These are phyloP conservation scores for Daphne laureola DNA, from an alignment of 441 rosid genomes.

Conservation along the genomic window DNA sequence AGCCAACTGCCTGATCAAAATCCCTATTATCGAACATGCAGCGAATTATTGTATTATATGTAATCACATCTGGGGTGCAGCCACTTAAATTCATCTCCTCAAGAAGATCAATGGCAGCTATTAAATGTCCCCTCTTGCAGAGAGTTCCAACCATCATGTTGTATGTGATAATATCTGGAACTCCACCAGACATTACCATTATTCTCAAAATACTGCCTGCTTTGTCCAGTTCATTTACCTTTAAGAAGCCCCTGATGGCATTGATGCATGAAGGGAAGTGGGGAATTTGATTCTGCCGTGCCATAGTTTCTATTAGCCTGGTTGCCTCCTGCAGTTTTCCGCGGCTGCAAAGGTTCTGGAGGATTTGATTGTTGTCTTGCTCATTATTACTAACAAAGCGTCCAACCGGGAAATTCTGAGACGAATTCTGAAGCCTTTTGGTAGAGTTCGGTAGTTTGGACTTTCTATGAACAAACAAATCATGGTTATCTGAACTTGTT, in stretches of 20 bases:
- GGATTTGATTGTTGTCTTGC: constrained; percentile 56
- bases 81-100: constrained; percentile 78
- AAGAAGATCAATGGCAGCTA: constrained; percentile 48
- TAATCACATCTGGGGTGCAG: constrained; percentile 68
- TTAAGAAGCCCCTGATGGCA: constrained; percentile 56
- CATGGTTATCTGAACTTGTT: constrained; percentile 32
- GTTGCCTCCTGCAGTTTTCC: constrained; percentile 49
- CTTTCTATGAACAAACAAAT: constrained; percentile 17
- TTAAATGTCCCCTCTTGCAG: constrained; percentile 50
- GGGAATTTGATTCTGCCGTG: constrained; percentile 67
- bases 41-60: constrained; percentile 66
- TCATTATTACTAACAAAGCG: constrained; percentile 42
- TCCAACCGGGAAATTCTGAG: constrained; percentile 29
- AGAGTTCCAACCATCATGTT: constrained; percentile 69
- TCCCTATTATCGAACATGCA: constrained; percentile 47
- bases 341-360: constrained; percentile 40
- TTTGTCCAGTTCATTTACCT: constrained; percentile 43
- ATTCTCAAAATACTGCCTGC: constrained; percentile 45
- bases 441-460: constrained; percentile 20
- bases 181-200: constrained; percentile 83
- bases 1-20: constrained; percentile 47
- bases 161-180: constrained; percentile 70
- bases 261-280: constrained; percentile 57
- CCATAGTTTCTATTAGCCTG: constrained; percentile 62
- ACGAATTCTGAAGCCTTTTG: constrained; percentile 21